Evolutionary conservation across 169 alveolate genomes (phyloP), one percentile per base, ranked within the genome.

Genomic region (Cystoisospora suis): DNA sequence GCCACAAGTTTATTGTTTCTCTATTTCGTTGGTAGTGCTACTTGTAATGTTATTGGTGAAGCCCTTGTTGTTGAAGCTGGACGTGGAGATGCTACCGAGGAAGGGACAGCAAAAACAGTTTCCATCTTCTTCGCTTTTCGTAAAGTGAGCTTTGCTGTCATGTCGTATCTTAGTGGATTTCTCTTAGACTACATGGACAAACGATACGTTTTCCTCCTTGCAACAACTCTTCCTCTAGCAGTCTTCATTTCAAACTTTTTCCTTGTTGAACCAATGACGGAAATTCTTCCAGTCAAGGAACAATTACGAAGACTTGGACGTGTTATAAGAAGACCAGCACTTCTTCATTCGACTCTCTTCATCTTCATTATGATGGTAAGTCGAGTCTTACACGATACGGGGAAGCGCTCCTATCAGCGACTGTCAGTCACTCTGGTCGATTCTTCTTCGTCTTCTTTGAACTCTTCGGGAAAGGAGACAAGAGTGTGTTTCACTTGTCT

Each of bases 1-100:
- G 93, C 97, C 42, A 95, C 95, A 40, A 32, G 93, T 40, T 45
- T 89, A 6, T n/a, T 34, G 32, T 36, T 56, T 12, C 65, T 91
- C 20, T 88, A 88, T 49, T 87, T 91, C 75, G 27, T 49, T 34
- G 94, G 91, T 69, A 58, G 89, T 77, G 91, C 95, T 36, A 86
- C 77, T 70, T 95, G 97, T 87, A 95, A 94, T 75, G 98, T 96
- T 72, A 95, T 96, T 34, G 97, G 98, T n/a, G 98, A 96, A 93
- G 98, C 98, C 3, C 96, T 96, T 81, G 96, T 97, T 86, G 97
- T 97, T 5, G 97, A 96, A 75, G 95, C 96, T 0, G 97, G 97
- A 27, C 90, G 96, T 61, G 93, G 94, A 44, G 91, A 86, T 61
- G 77, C 92, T 34, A 92, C 86, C 45, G 91, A 87, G 70, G 90